Percentiles rank a stretch among this genome's conserved stretches.
phyloP scores from a whole-genome alignment of 257 asterid genomes.

The Lycium barbarum region DNA sequence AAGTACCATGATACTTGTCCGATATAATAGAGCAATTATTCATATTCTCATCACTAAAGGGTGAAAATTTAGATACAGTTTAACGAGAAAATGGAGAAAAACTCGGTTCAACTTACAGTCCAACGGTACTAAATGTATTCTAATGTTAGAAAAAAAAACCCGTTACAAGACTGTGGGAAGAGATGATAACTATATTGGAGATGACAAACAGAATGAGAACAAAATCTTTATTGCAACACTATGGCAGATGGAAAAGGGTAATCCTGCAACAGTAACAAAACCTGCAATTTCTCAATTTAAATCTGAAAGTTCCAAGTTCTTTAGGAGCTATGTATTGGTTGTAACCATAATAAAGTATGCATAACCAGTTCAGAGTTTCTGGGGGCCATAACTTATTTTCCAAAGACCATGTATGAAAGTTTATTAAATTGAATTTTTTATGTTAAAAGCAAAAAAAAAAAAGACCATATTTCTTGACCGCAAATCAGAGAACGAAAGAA shows the following conservation, averaged over 20 bases:
- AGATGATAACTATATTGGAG: not conserved
- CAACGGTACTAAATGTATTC: slow-evolving; percentile 4
- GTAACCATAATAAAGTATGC: not conserved
- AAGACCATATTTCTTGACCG: not conserved
- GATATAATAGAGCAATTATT: slow-evolving; percentile 3
- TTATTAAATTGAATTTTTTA: not conserved
- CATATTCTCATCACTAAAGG: slow-evolving; percentile 16
- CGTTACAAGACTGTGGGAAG: not conserved
- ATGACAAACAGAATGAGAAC: not conserved
- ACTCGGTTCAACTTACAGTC: not conserved
- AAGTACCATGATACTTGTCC: not conserved
- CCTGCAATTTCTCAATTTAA: slow-evolving; percentile 2
- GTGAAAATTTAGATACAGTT: not conserved
- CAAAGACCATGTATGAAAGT: not conserved
- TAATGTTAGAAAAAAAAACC: not conserved
- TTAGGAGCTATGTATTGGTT: slow-evolving; percentile 11
- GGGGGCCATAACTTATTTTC: not conserved
- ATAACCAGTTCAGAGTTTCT: slow-evolving; percentile 17
- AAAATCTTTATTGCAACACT: not conserved
- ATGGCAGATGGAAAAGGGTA: not conserved
- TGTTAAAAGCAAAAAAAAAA: not conserved
- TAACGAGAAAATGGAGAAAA: not conserved
- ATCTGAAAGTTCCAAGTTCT: not conserved
- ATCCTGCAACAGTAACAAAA: not conserved
- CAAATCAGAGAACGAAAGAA: slow-evolving; percentile 1